Evolutionary conservation across 192 early-diverging fungal species (phyloP).

Genomic region (Phlyctochytrium bullatum): DNA sequence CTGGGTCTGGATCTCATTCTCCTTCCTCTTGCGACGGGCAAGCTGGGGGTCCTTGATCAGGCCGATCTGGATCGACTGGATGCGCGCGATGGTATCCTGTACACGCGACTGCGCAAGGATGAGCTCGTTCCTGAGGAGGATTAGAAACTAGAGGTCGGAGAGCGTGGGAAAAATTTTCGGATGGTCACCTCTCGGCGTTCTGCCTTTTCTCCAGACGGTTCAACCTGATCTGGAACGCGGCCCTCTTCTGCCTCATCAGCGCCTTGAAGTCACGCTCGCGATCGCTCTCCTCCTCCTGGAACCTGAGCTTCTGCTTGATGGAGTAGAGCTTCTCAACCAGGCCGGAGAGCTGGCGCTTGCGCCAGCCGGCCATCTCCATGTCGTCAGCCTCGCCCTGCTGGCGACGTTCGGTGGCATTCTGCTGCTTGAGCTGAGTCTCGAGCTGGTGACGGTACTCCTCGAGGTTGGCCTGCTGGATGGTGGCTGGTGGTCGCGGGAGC

Average conservation of each 20-base stretch:
- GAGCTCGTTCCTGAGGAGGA: slow-evolving; percentile 17
- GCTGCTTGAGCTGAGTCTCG: slow-evolving; percentile 9
- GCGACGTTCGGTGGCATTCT: slow-evolving; percentile 10
- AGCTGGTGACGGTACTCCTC: slow-evolving; percentile 24
- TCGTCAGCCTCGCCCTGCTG: slow-evolving; percentile 20
- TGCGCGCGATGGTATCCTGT: slow-evolving; percentile 16
- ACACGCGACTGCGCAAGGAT: slow-evolving; percentile 18
- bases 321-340: slow-evolving; percentile 22
- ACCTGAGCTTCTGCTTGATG: slow-evolving; percentile 19
- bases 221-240: slow-evolving; percentile 19
- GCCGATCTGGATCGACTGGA: slow-evolving; percentile 23
- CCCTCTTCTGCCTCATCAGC: slow-evolving; percentile 23
- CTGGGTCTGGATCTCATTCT: slow-evolving; percentile 23
- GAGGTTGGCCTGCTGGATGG: slow-evolving; percentile 23
- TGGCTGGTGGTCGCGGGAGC: slow-evolving; percentile 9
- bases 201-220: slow-evolving; percentile 20
- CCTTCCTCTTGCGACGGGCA: slow-evolving; percentile 18
- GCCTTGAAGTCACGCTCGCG: slow-evolving; percentile 18
- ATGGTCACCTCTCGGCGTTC: slow-evolving; percentile 16
- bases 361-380: slow-evolving; percentile 4
- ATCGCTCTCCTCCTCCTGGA: slow-evolving; percentile 25
- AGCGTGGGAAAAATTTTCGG: neutral
- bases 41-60: slow-evolving; percentile 21
- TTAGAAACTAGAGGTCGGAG: neutral
- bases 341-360: slow-evolving; percentile 23